Conservation (phyloP, 2,329 filamentous ascomycete genomes). For the Diaporthe eres region DNA sequence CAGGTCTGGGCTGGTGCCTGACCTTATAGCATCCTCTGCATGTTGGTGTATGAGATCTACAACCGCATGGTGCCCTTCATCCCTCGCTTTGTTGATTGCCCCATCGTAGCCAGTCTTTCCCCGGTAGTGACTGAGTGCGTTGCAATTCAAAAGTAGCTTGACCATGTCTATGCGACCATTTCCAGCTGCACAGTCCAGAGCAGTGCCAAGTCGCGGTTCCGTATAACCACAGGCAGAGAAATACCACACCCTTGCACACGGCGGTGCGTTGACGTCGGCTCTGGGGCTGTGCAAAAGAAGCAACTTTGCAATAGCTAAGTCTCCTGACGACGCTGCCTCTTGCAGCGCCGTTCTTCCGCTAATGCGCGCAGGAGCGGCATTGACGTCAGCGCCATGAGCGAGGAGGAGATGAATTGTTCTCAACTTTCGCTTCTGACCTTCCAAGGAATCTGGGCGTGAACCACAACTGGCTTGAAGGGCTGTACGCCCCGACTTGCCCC, state of each 20-base stretch:
- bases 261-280: conserved; percentile 15
- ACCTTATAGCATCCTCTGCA: neutral
- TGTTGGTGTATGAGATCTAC: conserved; percentile 17
- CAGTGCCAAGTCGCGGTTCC: neutral
- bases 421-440: neutral
- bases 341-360: neutral
- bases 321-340: neutral
- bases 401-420: neutral
- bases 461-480: neutral
- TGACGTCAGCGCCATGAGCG: neutral
- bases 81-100: neutral
- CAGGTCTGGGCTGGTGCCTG: neutral
- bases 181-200: neutral
- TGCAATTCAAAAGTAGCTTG: conserved; percentile 4
- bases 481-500: neutral
- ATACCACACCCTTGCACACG: neutral
- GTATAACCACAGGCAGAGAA: no score
- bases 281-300: neutral
- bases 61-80: neutral
- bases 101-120: conserved; percentile 19
- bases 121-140: conserved; percentile 4
- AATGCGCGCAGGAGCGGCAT: neutral
- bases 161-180: conserved; percentile 4
- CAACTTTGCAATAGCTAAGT: neutral
- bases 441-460: neutral